Base-by-base conservation (phyloP, 768 basidiomycete genomes). In the Panaeolus papilionaceus region DNA sequence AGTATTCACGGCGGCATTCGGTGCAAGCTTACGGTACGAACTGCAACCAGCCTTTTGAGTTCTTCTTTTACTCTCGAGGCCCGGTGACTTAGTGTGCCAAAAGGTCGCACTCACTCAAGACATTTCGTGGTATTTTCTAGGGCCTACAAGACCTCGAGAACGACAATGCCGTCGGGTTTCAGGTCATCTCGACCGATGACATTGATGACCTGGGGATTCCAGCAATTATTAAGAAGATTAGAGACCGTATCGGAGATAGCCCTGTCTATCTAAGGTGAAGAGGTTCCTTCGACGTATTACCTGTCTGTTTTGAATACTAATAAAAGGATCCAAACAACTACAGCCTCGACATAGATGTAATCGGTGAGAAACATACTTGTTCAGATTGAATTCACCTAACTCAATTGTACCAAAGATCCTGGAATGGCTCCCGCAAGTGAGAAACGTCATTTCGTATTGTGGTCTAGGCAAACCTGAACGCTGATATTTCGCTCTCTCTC, bases 1-100 rank as follows among this genome's bases (percentile, higher is more conserved):
- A 94, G 92, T 68, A 88, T 96, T 33, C 95, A 96, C 74, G 95
- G 90, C 9, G 94, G 95, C 4, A 91, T 96, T 68, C 83, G 94
- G 51, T 93, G 92, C 78, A 92, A 92, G 72, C 80, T 96, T 51
- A 77, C 61, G 40, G 78, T 78, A 67, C 51, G 81, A 78, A 71
- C 63, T 69, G 68, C 73, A 28, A 2, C 40, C 12, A 51, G 26
- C 3, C 54, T 28, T 23, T 58, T 58, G 54, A 28, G 33, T 58
- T 58, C 54, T 58, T 33, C 26, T 58, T 47, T 33, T 54, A 12
- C 28, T 62, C 7, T 58, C 54, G 54, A 58, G 54, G 54, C 81
- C 61, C 38, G 28, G 54, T 16, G 54, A 4, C 26, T 58, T 33
- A 14, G 54, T 58, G 28, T 33, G 33, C 33, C 28, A 28, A 58